Evolutionary conservation across 2,329 filamentous ascomycete species (phyloP).

Genomic region (Sordariomycetes sp.): DNA sequence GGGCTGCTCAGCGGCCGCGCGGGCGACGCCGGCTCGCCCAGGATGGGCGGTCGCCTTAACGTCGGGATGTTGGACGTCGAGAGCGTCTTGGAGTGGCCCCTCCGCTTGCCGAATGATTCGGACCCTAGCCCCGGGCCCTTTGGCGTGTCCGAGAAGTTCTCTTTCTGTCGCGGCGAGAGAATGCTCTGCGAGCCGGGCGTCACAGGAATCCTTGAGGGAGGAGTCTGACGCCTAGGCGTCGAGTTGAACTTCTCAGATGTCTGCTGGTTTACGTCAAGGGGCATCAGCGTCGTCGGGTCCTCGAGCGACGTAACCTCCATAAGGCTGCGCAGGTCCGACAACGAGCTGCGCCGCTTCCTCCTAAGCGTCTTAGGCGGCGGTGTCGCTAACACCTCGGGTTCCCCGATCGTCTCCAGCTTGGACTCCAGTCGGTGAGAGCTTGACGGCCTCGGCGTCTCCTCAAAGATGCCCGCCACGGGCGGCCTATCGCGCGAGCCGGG

Average conservation of each 20-base stretch:
- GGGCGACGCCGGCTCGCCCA: conserved; percentile 4
- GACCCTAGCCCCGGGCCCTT: conserved; percentile 6
- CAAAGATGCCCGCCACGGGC: conserved; percentile 48
- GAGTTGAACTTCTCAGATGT: conserved; percentile 45
- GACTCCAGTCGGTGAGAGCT: conserved; percentile 45
- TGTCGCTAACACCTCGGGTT: conserved; percentile 32
- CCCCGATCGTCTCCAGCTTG: conserved; percentile 44
- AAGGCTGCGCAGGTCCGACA: conserved; percentile 69
- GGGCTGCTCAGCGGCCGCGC: conserved; percentile 11
- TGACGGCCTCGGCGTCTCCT: conserved; percentile 39
- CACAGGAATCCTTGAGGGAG: conserved; percentile 8
- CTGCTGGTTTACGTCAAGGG: conserved; percentile 37
- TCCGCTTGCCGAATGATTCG: conserved; percentile 3
- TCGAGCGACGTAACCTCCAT: conserved; percentile 46
- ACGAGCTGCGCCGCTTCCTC: conserved; percentile 79
- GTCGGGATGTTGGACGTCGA: conserved; percentile 42
- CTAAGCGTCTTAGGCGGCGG: conserved; percentile 29
- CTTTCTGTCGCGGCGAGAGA: conserved; percentile 33
- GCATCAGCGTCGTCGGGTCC: conserved; percentile 25
- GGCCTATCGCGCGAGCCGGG: conserved; percentile 47
- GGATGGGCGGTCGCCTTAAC: conserved; percentile 23
- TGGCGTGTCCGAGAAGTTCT: conserved; percentile 20
- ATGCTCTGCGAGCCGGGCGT: conserved; percentile 18
- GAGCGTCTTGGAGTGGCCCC: conserved; percentile 31
- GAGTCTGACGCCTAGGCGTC: conserved; percentile 26